phyloP scores from a whole-genome alignment of 2,329 filamentous ascomycete genomes.

The Gremmenia infestans region DNA sequence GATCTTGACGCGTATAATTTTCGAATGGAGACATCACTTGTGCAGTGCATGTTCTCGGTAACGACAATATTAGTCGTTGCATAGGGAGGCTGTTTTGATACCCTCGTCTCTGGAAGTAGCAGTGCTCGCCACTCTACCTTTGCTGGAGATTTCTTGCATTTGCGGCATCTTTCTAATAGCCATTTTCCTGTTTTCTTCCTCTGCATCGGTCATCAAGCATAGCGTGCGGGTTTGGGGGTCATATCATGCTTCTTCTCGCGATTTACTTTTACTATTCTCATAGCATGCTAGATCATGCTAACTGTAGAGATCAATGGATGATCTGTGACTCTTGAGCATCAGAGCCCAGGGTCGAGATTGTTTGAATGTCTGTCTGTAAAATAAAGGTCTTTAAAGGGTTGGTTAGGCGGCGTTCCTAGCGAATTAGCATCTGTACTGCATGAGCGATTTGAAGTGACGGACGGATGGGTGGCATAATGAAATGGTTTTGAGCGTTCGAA shows the following conservation, averaged over 20 bases:
- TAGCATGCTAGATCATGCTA: constrained; percentile 10
- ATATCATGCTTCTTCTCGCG: constrained; percentile 8
- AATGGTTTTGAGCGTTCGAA: not conserved
- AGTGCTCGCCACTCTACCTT: constrained; percentile 14
- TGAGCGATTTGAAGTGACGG: not conserved
- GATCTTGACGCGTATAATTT: constrained; percentile 10
- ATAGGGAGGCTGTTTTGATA: constrained; percentile 24
- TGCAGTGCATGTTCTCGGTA: not conserved
- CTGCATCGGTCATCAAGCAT: constrained; percentile 18
- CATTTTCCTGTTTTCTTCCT: constrained; percentile 3
- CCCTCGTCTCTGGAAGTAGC: constrained; percentile 20
- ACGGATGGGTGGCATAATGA: constrained; percentile 1
- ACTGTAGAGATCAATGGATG: not conserved
- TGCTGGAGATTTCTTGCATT: constrained; percentile 14
- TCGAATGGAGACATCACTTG: not conserved
- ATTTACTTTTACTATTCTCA: constrained; percentile 2
- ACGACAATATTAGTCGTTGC: constrained; percentile 5
- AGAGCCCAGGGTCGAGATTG: not conserved
- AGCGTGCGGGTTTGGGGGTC: constrained; percentile 21
- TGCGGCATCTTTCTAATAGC: constrained; percentile 16
- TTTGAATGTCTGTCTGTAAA: constrained; percentile 10
- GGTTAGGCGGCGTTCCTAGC: constrained; percentile 9
- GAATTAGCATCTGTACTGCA: constrained; percentile 4
- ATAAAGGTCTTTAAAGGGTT: constrained; percentile 11
- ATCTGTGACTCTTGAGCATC: not conserved